Percentiles rank a stretch among this genome's conserved stretches.
These are phyloP conservation scores for Tulasnella sp. DNA, from an alignment of 768 basidiomycete species.

Conservation along the genomic window DNA sequence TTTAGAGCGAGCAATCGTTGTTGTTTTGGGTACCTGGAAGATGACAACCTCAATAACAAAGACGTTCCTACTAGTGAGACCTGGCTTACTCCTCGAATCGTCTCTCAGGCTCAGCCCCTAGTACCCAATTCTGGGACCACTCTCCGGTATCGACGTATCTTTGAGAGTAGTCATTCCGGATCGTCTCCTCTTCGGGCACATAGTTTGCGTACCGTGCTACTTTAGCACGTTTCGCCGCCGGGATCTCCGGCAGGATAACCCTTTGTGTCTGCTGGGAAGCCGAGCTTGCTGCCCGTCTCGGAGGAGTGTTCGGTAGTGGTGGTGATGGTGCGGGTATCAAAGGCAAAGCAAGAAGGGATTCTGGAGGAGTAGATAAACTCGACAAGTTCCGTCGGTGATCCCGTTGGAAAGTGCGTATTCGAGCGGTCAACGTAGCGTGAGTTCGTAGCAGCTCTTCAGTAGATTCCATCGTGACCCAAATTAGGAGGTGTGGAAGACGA, in stretches of 20 bases:
- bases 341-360: not conserved
- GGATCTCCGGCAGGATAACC: constrained; percentile 32
- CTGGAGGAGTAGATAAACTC: constrained; percentile 3
- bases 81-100: constrained; percentile 89
- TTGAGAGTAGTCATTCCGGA: constrained; percentile 89
- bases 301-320: constrained; percentile 4
- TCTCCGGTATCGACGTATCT: constrained; percentile 84
- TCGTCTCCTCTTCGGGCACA: constrained; percentile 88
- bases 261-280: not conserved
- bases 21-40: constrained; percentile 81
- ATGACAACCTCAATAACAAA: not conserved
- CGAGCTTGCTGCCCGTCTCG: not conserved
- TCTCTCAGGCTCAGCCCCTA: constrained; percentile 77
- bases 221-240: constrained; percentile 65
- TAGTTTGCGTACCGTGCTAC: constrained; percentile 66
- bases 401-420: constrained; percentile 6
- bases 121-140: constrained; percentile 89
- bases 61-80: not conserved
- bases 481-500: not conserved
- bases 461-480: not conserved
- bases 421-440: constrained; percentile 2
- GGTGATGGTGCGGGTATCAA: constrained; percentile 1
- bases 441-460: constrained; percentile 4
- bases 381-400: constrained; percentile 11
- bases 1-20: constrained; percentile 75